Conservation (phyloP, 139 green algal species). For the Picochlorum costavermella region DNA sequence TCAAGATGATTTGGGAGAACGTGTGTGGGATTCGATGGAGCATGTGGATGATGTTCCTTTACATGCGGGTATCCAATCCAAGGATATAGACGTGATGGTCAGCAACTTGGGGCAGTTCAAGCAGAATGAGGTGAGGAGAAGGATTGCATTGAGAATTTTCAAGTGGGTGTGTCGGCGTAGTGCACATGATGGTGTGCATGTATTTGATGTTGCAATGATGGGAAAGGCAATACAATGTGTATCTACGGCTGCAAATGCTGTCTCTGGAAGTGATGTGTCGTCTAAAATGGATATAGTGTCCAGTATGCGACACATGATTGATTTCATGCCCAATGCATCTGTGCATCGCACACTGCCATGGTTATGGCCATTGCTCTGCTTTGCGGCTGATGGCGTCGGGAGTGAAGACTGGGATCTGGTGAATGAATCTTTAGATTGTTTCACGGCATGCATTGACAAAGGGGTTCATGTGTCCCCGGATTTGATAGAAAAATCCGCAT, state of each 20-base stretch:
- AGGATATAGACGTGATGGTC: too few species aligned
- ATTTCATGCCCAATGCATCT: conserved; percentile 5
- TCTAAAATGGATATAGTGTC: conserved; percentile 6
- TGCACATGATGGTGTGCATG: background rate
- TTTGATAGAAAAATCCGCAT: conserved; percentile 20
- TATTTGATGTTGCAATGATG: too few species aligned
- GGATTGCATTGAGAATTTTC: conserved; percentile 2
- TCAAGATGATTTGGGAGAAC: background rate
- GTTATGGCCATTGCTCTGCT: conserved; percentile 56
- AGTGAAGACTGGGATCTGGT: conserved; percentile 16
- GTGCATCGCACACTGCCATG: conserved; percentile 35
- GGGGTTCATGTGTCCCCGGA: conserved; percentile 14
- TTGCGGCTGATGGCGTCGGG: conserved; percentile 54
- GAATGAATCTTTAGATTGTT: conserved; percentile 21
- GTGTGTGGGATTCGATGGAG: background rate
- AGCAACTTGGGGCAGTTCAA: too few species aligned
- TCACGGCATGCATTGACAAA: conserved; percentile 29
- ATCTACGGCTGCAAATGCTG: background rate
- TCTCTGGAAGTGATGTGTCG: background rate
- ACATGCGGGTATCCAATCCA: background rate
- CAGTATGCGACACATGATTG: conserved; percentile 20
- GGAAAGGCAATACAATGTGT: background rate
- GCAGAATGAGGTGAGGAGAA: conserved; percentile 3
- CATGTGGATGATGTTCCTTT: background rate
- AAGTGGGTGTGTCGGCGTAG: background rate